A percentile compares a stretch with the other conserved stretches of the same genome.
Conservation (phyloP, 2,329 filamentous ascomycete genomes). For the Aspergillus ustus region DNA sequence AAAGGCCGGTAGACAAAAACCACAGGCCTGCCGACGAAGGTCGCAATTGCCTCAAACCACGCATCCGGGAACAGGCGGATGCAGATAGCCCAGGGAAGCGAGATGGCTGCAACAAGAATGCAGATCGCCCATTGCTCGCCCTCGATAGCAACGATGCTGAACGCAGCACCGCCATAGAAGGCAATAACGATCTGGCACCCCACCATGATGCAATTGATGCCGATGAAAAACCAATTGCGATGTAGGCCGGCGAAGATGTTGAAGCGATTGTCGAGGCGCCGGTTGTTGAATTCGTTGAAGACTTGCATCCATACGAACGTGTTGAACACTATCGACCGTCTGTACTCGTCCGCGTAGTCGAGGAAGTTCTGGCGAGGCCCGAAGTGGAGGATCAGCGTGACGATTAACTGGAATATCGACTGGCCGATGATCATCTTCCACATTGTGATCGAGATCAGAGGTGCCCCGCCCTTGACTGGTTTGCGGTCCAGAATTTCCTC, state of each 20-base stretch:
- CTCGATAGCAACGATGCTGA: constrained; percentile 72
- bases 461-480: constrained; percentile 67
- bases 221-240: constrained; percentile 83
- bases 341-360: constrained; percentile 36
- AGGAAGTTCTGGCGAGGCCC: constrained; percentile 62
- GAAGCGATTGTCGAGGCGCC: constrained; percentile 87
- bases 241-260: constrained; percentile 87
- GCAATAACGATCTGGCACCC: constrained; percentile 86
- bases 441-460: constrained; percentile 84
- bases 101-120: constrained; percentile 77
- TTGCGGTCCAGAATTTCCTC: constrained; percentile 76
- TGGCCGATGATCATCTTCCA: constrained; percentile 99
- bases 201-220: constrained; percentile 81
- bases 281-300: constrained; percentile 95
- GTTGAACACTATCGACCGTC: constrained; percentile 78
- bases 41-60: constrained; percentile 17
- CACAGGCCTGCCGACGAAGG: constrained; percentile 15
- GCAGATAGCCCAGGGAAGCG: constrained; percentile 76
- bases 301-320: constrained; percentile 99
- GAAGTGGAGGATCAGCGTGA: constrained; percentile 80
- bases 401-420: constrained; percentile 78
- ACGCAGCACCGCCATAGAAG: constrained; percentile 78
- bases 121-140: constrained; percentile 81
- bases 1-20: constrained; percentile 13
- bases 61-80: constrained; percentile 79